Percentiles rank a stretch among this genome's conserved stretches.
Conservation (phyloP, 345 rosid genomes). For the Gossypium herbaceum region DNA sequence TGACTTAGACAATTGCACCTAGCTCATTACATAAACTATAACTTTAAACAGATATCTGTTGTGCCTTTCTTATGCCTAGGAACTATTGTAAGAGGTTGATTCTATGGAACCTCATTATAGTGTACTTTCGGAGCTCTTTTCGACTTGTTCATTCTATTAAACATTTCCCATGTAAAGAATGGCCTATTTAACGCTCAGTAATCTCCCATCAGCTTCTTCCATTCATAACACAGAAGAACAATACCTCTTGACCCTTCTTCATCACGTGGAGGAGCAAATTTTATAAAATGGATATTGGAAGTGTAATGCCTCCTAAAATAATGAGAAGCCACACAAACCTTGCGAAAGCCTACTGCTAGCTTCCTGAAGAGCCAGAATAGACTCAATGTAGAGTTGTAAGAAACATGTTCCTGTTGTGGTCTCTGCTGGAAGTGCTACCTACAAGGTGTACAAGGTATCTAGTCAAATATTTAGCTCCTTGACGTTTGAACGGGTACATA, state of each 20-base stretch:
- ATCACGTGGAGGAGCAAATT: background rate
- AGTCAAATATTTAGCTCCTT: conserved; percentile 2
- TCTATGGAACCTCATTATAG: background rate
- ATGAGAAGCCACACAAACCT: conserved; percentile 39
- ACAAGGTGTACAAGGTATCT: conserved; percentile 20
- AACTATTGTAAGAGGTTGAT: background rate
- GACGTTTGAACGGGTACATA: background rate
- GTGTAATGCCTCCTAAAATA: background rate
- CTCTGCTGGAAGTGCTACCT: conserved; percentile 96
- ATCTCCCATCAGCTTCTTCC: background rate
- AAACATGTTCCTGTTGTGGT: conserved; percentile 84
- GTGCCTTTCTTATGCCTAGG: background rate
- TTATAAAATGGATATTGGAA: background rate
- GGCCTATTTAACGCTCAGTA: background rate
- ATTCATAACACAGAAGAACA: background rate
- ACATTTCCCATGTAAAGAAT: background rate
- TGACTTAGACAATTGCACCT: background rate
- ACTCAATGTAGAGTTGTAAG: conserved; percentile 78
- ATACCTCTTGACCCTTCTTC: background rate
- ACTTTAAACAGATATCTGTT: background rate
- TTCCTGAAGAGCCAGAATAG: conserved; percentile 82
- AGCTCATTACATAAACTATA: background rate
- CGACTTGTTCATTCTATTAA: background rate
- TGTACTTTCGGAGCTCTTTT: background rate
- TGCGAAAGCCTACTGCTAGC: conserved; percentile 55